Evolutionary conservation across 176 grass and related monocot species (phyloP).

Genomic region (Echinochloa phyllopogon): DNA sequence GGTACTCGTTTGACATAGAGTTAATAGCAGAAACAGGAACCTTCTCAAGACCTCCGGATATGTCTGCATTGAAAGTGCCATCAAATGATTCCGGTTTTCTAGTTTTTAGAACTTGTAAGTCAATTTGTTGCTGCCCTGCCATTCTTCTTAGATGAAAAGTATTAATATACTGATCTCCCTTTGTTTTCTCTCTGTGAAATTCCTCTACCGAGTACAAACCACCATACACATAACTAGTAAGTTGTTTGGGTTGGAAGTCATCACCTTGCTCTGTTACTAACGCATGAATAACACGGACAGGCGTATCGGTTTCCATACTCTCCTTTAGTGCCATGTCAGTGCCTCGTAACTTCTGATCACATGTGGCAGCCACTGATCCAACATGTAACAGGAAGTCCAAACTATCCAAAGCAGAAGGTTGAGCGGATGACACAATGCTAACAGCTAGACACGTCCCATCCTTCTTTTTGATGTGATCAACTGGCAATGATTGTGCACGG

Average conservation of each 20-base stretch:
- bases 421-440: slow-evolving; percentile 55
- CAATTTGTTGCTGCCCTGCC: slow-evolving; percentile 38
- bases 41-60: slow-evolving; percentile 67
- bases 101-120: slow-evolving; percentile 47
- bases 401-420: slow-evolving; percentile 45
- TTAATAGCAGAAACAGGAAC: slow-evolving; percentile 68
- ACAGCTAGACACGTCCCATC: slow-evolving; percentile 45
- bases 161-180: slow-evolving; percentile 27
- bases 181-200: slow-evolving; percentile 35
- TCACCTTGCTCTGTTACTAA: not conserved
- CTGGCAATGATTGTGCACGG: slow-evolving; percentile 7
- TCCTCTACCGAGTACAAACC: slow-evolving; percentile 78
- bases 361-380: slow-evolving; percentile 37
- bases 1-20: slow-evolving; percentile 49
- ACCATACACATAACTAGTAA: slow-evolving; percentile 61
- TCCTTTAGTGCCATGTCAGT: slow-evolving; percentile 54
- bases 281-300: slow-evolving; percentile 60
- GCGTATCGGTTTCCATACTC: slow-evolving; percentile 72
- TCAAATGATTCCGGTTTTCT: slow-evolving; percentile 43
- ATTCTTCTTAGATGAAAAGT: slow-evolving; percentile 67
- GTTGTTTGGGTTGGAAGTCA: not conserved
- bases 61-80: slow-evolving; percentile 50
- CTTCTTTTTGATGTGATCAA: slow-evolving; percentile 60
- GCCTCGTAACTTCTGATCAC: slow-evolving; percentile 38
- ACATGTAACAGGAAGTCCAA: slow-evolving; percentile 62